phyloP scores from a whole-genome alignment of 306 rosid species.

The Gleditsia sinensis region DNA sequence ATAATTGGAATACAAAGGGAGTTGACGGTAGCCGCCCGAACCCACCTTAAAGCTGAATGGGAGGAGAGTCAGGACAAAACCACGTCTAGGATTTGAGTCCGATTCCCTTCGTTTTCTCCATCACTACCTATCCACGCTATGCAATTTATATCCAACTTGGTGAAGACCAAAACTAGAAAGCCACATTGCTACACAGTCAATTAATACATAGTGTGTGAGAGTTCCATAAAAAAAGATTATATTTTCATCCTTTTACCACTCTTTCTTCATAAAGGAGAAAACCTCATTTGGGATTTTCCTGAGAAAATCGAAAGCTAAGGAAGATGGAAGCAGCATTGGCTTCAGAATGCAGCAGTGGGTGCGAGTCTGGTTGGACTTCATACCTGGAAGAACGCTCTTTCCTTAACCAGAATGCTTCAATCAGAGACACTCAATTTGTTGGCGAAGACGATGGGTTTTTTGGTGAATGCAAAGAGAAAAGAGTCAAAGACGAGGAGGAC shows the following conservation, averaged over 20 bases:
- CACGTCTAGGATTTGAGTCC: conserved; percentile 37
- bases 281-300: conserved; percentile 19
- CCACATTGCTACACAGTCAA: conserved; percentile 25
- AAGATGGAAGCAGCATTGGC: conserved; percentile 62
- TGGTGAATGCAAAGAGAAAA: conserved; percentile 34
- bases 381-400: conserved; percentile 84
- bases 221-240: no score
- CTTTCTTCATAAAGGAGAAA: conserved; percentile 21
- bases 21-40: no score
- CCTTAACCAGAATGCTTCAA: conserved; percentile 50
- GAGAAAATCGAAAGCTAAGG: neutral
- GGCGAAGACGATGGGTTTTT: conserved; percentile 29
- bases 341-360: conserved; percentile 82
- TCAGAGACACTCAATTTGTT: conserved; percentile 19
- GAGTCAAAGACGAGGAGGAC: conserved; percentile 59
- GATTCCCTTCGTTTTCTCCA: conserved; percentile 30
- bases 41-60: no score
- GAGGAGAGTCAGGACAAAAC: conserved; percentile 54
- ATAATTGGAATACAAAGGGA: no score
- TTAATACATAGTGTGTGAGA: no score
- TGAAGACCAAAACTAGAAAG: conserved; percentile 16
- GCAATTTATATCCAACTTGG: conserved; percentile 28
- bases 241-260: conserved; percentile 28
- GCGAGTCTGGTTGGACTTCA: conserved; percentile 98
- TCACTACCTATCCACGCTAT: conserved; percentile 25